phyloP scores from a whole-genome alignment of 2,329 filamentous ascomycete species.

The Fusarium compactum region DNA sequence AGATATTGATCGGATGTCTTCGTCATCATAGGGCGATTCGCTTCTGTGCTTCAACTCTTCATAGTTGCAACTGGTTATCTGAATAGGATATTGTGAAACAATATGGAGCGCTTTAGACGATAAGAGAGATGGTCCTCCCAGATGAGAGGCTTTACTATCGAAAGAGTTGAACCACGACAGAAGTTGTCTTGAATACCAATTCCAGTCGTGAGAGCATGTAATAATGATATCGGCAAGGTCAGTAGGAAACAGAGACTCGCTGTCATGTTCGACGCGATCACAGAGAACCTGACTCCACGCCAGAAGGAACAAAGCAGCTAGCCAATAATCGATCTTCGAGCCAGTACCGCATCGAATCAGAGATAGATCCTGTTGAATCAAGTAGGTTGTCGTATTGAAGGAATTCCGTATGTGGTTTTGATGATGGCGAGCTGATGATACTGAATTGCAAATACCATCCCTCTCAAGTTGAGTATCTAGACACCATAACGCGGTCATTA shows the following conservation, averaged over 20 bases:
- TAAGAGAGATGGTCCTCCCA: background rate
- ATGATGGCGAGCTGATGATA: accelerated
- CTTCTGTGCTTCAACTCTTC: background rate
- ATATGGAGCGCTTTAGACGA: background rate
- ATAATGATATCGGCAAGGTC: background rate
- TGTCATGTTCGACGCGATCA: background rate
- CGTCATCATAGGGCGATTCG: background rate
- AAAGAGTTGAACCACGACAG: slow-evolving; percentile 12
- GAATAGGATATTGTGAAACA: slow-evolving; percentile 5
- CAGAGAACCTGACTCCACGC: slow-evolving; percentile 7
- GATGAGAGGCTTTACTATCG: slow-evolving; percentile 1
- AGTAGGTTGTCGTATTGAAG: background rate
- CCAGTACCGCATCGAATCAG: accelerated
- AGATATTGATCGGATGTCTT: background rate
- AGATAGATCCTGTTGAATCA: background rate
- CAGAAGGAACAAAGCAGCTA: background rate
- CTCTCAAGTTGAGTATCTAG: background rate
- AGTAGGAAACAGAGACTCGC: background rate
- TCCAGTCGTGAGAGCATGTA: slow-evolving; percentile 1
- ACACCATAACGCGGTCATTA: background rate
- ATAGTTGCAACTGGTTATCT: slow-evolving; percentile 10
- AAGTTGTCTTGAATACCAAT: slow-evolving; percentile 9
- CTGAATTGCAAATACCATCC: background rate
- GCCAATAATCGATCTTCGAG: background rate
- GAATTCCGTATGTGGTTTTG: background rate